Conservation (phyloP, 148 eudicot species). For the Mesembryanthemum crystallinum region DNA sequence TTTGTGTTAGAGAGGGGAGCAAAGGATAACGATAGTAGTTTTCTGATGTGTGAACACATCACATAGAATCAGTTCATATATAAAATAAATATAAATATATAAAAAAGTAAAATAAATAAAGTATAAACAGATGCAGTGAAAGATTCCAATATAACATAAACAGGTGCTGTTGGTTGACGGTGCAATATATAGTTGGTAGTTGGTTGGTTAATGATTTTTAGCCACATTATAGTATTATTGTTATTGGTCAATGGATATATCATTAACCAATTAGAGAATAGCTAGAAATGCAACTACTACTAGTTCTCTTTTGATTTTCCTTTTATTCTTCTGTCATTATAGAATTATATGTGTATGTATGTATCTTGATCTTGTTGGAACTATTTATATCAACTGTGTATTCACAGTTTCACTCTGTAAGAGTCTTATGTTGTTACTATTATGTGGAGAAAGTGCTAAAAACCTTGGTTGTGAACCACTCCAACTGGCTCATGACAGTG, state of each 20-base stretch:
- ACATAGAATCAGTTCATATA: neutral
- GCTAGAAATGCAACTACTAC: neutral
- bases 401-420: no score
- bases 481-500: no score
- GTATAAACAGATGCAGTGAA: neutral
- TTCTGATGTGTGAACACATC: constrained; percentile 14
- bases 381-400: no score
- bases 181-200: constrained; percentile 34
- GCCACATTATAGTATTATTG: neutral
- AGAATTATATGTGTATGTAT: no score
- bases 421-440: no score
- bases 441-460: no score
- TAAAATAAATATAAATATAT: neutral
- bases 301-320: neutral
- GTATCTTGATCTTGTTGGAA: no score
- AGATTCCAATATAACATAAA: constrained; percentile 20
- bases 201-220: constrained; percentile 31
- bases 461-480: no score
- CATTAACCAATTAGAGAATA: neutral
- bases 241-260: constrained; percentile 4
- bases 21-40: neutral
- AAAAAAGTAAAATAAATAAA: neutral
- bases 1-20: neutral
- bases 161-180: constrained; percentile 30
- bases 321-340: neutral